Conservation (phyloP, 169 alveolate species). For the Pseudocohnilembus persalinus region DNA sequence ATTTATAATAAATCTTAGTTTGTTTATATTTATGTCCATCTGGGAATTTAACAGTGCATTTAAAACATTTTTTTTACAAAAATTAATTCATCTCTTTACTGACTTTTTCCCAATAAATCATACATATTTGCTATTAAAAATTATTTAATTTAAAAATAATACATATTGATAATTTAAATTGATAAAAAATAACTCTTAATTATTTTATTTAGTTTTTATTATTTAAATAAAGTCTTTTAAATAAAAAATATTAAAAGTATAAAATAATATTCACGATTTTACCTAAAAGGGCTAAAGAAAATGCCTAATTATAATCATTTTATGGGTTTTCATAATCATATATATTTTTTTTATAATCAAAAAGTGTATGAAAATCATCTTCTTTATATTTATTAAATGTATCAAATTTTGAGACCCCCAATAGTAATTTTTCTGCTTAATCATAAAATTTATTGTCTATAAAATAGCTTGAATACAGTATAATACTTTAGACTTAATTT, state of each 20-base stretch:
- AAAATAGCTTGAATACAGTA: background rate
- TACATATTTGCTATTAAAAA: too few species aligned
- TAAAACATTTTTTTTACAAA: too few species aligned
- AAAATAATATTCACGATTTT: too few species aligned
- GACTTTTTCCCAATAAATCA: background rate
- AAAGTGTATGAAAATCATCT: background rate
- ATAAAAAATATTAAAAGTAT: too few species aligned
- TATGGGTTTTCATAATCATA: background rate
- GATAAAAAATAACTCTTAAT: too few species aligned
- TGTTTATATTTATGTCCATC: background rate
- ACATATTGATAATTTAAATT: too few species aligned
- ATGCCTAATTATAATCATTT: background rate
- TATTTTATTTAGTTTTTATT: too few species aligned
- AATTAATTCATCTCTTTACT: background rate
- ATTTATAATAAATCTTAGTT: background rate
- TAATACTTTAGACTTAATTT: background rate
- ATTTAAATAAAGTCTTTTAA: too few species aligned
- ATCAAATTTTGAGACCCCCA: background rate
- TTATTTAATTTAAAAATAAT: too few species aligned
- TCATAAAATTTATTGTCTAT: background rate
- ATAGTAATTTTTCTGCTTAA: background rate
- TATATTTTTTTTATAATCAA: background rate
- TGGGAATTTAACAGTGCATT: background rate
- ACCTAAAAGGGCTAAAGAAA: background rate
- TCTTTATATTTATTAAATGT: background rate